Evolutionary conservation across 257 asterid species (phyloP).

Genomic region (Haberlea rhodopensis): DNA sequence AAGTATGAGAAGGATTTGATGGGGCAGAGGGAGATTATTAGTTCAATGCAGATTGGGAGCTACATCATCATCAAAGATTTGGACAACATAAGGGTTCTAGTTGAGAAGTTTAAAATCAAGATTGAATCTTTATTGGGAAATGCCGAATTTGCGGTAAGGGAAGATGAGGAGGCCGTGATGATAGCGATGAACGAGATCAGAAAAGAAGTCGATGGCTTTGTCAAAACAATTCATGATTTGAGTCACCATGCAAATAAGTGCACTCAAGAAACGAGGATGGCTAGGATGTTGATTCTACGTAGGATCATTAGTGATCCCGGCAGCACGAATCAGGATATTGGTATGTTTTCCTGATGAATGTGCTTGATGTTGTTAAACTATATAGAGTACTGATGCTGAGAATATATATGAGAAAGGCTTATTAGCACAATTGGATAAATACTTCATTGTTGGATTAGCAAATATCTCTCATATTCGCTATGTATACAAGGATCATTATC

Average conservation of each 20-base stretch:
- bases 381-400: background rate
- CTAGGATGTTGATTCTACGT: slow-evolving; percentile 55
- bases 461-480: background rate
- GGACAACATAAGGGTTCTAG: slow-evolving; percentile 42
- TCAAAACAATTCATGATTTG: slow-evolving; percentile 49
- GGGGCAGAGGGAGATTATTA: slow-evolving; percentile 50
- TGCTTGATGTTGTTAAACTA: background rate
- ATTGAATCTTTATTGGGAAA: slow-evolving; percentile 33
- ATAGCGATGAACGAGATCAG: slow-evolving; percentile 41
- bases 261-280: slow-evolving; percentile 53
- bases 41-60: slow-evolving; percentile 44
- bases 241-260: slow-evolving; percentile 50
- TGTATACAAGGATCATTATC: too few species aligned
- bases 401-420: background rate
- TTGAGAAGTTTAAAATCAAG: slow-evolving; percentile 39
- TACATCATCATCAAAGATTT: slow-evolving; percentile 49
- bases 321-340: background rate
- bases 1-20: slow-evolving; percentile 47
- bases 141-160: slow-evolving; percentile 32
- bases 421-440: background rate
- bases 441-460: background rate
- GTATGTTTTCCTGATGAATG: background rate
- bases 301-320: slow-evolving; percentile 56
- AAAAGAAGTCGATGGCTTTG: slow-evolving; percentile 43
- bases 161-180: slow-evolving; percentile 31